A percentile compares a stretch with the other conserved stretches of the same genome.
phyloP scores from a whole-genome alignment of 2,329 filamentous ascomycete species.

The Bipolaris oryzae region DNA sequence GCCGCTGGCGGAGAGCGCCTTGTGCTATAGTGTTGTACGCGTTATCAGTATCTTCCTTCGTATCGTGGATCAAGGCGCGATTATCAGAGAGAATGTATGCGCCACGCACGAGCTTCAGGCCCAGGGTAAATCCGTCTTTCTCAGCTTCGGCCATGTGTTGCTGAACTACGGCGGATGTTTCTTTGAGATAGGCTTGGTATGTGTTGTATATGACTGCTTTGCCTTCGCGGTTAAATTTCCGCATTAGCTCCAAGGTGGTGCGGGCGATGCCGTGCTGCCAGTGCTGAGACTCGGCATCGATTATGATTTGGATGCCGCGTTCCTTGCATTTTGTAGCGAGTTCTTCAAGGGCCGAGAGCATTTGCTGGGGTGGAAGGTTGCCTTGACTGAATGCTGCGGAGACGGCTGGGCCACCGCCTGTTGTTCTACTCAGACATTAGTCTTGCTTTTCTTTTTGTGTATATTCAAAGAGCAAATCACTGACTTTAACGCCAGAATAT shows the following conservation, averaged over 20 bases:
- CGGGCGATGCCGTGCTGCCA: conserved; percentile 50
- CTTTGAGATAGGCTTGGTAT: conserved; percentile 64
- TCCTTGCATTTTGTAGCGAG: conserved; percentile 50
- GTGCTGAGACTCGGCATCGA: conserved; percentile 56
- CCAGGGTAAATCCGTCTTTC: conserved; percentile 58
- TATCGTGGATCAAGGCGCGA: conserved; percentile 59
- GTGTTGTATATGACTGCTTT: conserved; percentile 70
- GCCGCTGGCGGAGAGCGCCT: conserved; percentile 51
- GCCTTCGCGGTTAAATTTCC: conserved; percentile 57
- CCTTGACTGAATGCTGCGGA: conserved; percentile 48
- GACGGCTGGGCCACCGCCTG: conserved; percentile 52
- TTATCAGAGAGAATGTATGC: conserved; percentile 62
- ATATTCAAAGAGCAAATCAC: background rate
- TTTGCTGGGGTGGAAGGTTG: conserved; percentile 49
- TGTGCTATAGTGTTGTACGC: conserved; percentile 73
- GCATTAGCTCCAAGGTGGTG: conserved; percentile 65
- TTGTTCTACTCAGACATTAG: conserved; percentile 44
- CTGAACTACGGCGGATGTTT: conserved; percentile 50
- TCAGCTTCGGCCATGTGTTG: conserved; percentile 55
- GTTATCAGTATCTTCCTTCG: conserved; percentile 60
- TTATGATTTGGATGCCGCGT: conserved; percentile 52
- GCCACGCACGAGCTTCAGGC: conserved; percentile 63
- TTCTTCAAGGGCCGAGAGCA: conserved; percentile 52
- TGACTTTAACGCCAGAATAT: conserved; percentile 44
- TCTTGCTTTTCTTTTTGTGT: background rate